Conservation (phyloP, 345 rosid species). For the Camelina sativa region DNA sequence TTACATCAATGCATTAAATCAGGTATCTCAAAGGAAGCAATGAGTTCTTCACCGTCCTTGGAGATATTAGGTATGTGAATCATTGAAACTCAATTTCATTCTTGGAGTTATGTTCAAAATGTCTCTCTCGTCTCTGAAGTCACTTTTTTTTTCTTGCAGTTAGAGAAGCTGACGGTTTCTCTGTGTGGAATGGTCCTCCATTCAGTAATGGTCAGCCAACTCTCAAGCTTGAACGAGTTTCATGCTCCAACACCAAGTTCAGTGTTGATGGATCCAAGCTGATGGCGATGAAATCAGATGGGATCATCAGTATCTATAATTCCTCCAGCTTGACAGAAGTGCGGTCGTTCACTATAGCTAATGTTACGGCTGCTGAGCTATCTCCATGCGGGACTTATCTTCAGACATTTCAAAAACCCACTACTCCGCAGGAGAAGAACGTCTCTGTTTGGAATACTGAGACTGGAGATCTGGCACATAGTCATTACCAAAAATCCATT, state of each 20-base stretch:
- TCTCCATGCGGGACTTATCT: constrained; percentile 85
- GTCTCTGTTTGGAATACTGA: constrained; percentile 67
- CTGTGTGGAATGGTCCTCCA: constrained; percentile 90
- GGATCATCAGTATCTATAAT: constrained; percentile 62
- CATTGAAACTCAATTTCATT: constrained; percentile 16
- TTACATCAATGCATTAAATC: background rate
- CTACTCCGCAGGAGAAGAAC: constrained; percentile 82
- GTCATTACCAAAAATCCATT: constrained; percentile 77
- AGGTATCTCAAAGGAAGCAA: constrained; percentile 44
- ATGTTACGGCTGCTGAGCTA: constrained; percentile 63
- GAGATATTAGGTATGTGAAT: constrained; percentile 75
- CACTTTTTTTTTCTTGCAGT: constrained; percentile 46
- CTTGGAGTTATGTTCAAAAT: background rate
- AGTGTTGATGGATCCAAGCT: constrained; percentile 79
- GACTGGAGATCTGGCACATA: constrained; percentile 70
- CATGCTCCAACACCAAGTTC: constrained; percentile 65
- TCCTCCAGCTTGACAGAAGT: constrained; percentile 61
- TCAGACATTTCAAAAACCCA: constrained; percentile 84
- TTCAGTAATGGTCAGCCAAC: constrained; percentile 64
- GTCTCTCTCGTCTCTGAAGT: constrained; percentile 3
- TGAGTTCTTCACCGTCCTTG: constrained; percentile 55
- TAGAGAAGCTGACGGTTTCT: constrained; percentile 76
- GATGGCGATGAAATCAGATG: constrained; percentile 66
- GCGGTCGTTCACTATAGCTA: constrained; percentile 60
- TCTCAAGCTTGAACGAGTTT: constrained; percentile 60